phyloP scores from a whole-genome alignment of 192 early-diverging fungal species.

The Coemansia aciculifera region DNA sequence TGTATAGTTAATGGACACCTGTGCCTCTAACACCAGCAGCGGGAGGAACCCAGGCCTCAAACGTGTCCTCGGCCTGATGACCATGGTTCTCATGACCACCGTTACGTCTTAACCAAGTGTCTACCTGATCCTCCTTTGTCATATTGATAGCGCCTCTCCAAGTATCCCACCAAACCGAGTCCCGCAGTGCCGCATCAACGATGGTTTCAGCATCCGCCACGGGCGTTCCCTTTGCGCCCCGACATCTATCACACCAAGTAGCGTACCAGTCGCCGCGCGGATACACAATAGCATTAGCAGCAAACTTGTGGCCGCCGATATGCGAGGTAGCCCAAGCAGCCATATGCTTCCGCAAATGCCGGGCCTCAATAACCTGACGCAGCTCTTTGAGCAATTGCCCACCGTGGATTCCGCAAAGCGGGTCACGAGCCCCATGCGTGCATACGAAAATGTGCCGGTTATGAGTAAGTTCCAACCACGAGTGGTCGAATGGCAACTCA shows the following conservation, averaged over 20 bases:
- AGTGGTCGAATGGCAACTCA: constrained; percentile 37
- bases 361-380: constrained; percentile 23
- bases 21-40: constrained; percentile 4
- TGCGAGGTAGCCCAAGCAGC: constrained; percentile 54
- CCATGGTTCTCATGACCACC: neutral
- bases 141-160: constrained; percentile 51
- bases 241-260: constrained; percentile 47
- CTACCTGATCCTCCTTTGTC: constrained; percentile 52
- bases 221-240: neutral
- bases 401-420: constrained; percentile 42
- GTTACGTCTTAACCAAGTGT: constrained; percentile 18
- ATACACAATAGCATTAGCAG: constrained; percentile 53
- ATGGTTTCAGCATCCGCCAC: constrained; percentile 33
- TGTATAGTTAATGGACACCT: neutral
- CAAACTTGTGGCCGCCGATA: constrained; percentile 56
- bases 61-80: constrained; percentile 18
- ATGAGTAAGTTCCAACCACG: constrained; percentile 38
- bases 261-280: constrained; percentile 57
- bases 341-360: constrained; percentile 21
- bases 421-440: constrained; percentile 50
- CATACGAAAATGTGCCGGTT: constrained; percentile 57
- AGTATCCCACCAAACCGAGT: constrained; percentile 50
- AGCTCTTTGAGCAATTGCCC: constrained; percentile 32
- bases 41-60: constrained; percentile 30
- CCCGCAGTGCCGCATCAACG: constrained; percentile 29